phyloP scores from a whole-genome alignment of 352 stramenopile species.

The Elongisporangium anandrum region DNA sequence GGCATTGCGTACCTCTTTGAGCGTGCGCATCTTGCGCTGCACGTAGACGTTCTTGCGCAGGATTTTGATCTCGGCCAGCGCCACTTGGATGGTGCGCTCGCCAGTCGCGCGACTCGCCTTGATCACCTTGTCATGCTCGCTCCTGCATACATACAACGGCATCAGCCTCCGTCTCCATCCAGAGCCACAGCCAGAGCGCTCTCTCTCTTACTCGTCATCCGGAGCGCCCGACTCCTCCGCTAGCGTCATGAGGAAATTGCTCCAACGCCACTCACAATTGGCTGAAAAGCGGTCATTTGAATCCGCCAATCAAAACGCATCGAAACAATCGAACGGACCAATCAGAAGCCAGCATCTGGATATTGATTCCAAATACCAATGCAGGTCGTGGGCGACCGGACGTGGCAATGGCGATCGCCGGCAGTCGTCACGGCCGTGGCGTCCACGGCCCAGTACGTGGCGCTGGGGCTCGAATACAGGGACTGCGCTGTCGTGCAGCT shows the following conservation, averaged over 20 bases:
- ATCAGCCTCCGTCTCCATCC: not conserved
- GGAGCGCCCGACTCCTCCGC: not conserved
- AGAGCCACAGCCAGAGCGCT: not conserved
- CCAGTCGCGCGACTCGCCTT: conserved; percentile 56
- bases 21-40: conserved; percentile 49
- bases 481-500: conserved; percentile 50
- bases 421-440: conserved; percentile 34
- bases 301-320: not conserved
- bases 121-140: conserved; percentile 34
- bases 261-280: conserved; percentile 4
- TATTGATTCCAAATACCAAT: conserved; percentile 4
- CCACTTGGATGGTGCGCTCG: conserved; percentile 61
- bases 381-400: conserved; percentile 27
- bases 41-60: conserved; percentile 74
- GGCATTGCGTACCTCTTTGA: conserved; percentile 28
- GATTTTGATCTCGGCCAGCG: conserved; percentile 67
- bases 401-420: conserved; percentile 43
- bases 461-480: conserved; percentile 42
- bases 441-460: conserved; percentile 24
- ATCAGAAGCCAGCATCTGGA: not conserved
- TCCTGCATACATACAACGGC: conserved; percentile 8
- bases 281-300: not conserved
- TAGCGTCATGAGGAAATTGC: not conserved
- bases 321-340: not conserved
- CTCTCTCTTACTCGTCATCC: conserved; percentile 1